A percentile compares a stretch with the other conserved stretches of the same genome.
These are phyloP conservation scores for Cucurbita pepo DNA, from an alignment of 306 rosid genomes.

Conservation along the genomic window DNA sequence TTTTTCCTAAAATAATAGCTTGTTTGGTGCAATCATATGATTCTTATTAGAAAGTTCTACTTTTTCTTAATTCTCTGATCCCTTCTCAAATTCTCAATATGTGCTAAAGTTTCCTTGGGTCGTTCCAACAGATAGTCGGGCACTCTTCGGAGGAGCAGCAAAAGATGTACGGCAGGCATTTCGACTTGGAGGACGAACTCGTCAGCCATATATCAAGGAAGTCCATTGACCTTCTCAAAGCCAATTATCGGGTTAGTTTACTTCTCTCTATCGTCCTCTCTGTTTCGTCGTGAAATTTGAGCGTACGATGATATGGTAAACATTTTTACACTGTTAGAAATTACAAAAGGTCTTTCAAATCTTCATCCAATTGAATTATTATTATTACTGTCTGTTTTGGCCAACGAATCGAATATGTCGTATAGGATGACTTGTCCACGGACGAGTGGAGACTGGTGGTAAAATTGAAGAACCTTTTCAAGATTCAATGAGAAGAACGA, in stretches of 20 bases:
- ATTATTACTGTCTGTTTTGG: neutral
- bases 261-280: neutral
- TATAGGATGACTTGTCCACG: slow-evolving; percentile 52
- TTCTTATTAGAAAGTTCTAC: neutral
- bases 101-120: neutral
- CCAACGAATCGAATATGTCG: neutral
- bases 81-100: neutral
- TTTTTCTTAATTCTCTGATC: neutral
- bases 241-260: slow-evolving; percentile 66
- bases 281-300: neutral
- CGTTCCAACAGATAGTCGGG: slow-evolving; percentile 52
- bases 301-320: neutral
- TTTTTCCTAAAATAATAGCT: neutral
- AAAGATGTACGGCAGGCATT: slow-evolving; percentile 89
- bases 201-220: slow-evolving; percentile 79
- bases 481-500: slow-evolving; percentile 39
- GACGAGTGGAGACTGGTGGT: slow-evolving; percentile 80
- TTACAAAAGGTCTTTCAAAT: neutral
- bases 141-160: slow-evolving; percentile 83
- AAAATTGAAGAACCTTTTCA: slow-evolving; percentile 67
- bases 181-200: slow-evolving; percentile 85
- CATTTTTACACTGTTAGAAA: neutral
- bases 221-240: slow-evolving; percentile 74
- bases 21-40: neutral
- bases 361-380: no score